Conservation (phyloP, 805 yeast species). For the Ogataea nonfermentans region DNA sequence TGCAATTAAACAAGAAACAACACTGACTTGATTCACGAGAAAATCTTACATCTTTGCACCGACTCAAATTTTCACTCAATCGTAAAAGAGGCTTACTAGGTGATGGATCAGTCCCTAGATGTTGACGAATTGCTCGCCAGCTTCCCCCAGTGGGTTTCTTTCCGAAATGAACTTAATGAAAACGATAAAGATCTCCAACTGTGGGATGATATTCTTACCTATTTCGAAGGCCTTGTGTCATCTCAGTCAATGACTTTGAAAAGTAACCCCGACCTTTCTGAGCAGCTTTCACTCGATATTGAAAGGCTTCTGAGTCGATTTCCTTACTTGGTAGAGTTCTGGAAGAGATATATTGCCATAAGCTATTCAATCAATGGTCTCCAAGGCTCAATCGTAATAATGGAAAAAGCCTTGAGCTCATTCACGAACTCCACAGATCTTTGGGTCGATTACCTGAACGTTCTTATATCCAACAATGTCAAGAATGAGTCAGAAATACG, state of each 20-base stretch:
- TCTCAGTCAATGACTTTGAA: conserved; percentile 20
- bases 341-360: conserved; percentile 61
- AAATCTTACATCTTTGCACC: conserved; percentile 7
- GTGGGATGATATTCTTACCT: conserved; percentile 28
- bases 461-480: conserved; percentile 44
- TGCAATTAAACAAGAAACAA: conserved; percentile 5
- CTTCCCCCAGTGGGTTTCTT: conserved; percentile 32
- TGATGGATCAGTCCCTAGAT: conserved; percentile 2
- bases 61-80: not conserved
- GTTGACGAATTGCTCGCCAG: conserved; percentile 12
- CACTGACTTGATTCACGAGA: conserved; percentile 4
- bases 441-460: conserved; percentile 65
- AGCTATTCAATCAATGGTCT: conserved; percentile 57
- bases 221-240: conserved; percentile 25
- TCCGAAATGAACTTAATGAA: conserved; percentile 21
- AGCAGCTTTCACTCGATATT: conserved; percentile 32
- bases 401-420: conserved; percentile 44
- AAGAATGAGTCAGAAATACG: conserved; percentile 35
- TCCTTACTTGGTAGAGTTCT: conserved; percentile 58
- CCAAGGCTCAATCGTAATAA: conserved; percentile 44
- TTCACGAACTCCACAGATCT: conserved; percentile 62
- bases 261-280: conserved; percentile 16
- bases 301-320: conserved; percentile 46
- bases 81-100: not conserved
- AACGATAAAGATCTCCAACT: conserved; percentile 23